Conservation (phyloP, 1,139 yeast species). For the Debaryomycetaceae sp. region DNA sequence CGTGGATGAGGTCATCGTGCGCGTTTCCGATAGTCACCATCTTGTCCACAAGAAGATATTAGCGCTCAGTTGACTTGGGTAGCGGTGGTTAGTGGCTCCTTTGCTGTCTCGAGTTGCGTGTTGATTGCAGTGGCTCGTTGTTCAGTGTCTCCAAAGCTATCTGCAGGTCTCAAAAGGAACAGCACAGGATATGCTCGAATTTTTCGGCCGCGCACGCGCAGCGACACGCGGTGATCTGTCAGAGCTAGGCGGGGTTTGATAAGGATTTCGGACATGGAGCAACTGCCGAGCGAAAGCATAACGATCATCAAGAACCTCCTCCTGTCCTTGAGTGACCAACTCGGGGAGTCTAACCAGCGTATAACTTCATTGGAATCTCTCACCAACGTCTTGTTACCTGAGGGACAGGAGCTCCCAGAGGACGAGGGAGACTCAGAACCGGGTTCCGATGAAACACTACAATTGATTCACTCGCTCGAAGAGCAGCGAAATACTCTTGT, state of each 20-base stretch:
- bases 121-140: no score
- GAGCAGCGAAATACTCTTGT: constrained; percentile 31
- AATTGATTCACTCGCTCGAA: constrained; percentile 22
- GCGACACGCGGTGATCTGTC: no score
- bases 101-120: no score
- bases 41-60: constrained; percentile 7
- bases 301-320: constrained; percentile 19
- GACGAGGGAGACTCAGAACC: not conserved
- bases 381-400: constrained; percentile 18
- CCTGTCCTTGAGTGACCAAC: constrained; percentile 17
- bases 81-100: no score
- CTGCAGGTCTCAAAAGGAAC: no score
- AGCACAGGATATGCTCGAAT: no score
- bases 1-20: constrained; percentile 89
- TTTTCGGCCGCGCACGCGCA: no score
- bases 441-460: not conserved
- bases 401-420: not conserved
- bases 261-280: no score
- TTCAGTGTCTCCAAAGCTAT: no score
- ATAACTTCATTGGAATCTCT: constrained; percentile 19
- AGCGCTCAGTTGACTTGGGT: no score
- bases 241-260: no score
- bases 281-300: constrained; percentile 19
- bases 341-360: constrained; percentile 19
- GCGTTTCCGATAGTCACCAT: constrained; percentile 78